Evolutionary conservation across 2,329 filamentous ascomycete species (phyloP), one percentile per base, ranked within the genome.

Genomic region (Clonostachys rosea): DNA sequence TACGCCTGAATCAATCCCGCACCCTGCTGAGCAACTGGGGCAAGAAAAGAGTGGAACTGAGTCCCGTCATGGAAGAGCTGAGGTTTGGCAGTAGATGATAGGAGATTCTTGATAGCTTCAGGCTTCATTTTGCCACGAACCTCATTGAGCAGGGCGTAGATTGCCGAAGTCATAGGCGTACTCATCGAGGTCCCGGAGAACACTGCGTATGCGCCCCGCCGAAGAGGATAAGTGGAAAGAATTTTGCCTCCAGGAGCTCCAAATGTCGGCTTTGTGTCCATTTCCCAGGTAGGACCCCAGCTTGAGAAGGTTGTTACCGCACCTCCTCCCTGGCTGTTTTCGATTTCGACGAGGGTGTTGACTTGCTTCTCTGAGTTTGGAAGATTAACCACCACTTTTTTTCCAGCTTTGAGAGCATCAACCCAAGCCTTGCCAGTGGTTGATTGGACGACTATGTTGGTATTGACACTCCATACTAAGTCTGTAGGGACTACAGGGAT

Each of bases 21-120:
- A 11, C 83, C 83, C 54, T 84, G 79, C 56, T 86, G 82, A 4
- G 75, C 62, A 12, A 82, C 75, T 0, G 82, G 79, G 0, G 78
- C 76, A 0, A 79, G 65, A 44, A 12, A 39, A 34, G 43, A 5
- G 50, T 42, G 20, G 65, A 40, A 16, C 59, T 51, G 52, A 35
- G 67, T 59, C 7, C 69, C 70, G 37, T 73, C 66, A 51, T 78
- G 75, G 66, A 75, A 79, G 3, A 70, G 52, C 47, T 71, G 67
- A 1, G 76, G 73, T 39, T 71, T 73, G 24, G 77, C 68, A 3
- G 70, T 78, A 18, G 75, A 62, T 1, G 76, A 70, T 3, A 82
- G 63, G 16, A 76, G 57, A 51, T 69, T 73, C 59, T 76, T 70
- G 4, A 82, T 65, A 3, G 67, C 64, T 47, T 59, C 63, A n/a